Evolutionary conservation across 805 yeast genomes (phyloP), one percentile per base, ranked within the genome.

Genomic region (Schwanniomyces polymorphus): DNA sequence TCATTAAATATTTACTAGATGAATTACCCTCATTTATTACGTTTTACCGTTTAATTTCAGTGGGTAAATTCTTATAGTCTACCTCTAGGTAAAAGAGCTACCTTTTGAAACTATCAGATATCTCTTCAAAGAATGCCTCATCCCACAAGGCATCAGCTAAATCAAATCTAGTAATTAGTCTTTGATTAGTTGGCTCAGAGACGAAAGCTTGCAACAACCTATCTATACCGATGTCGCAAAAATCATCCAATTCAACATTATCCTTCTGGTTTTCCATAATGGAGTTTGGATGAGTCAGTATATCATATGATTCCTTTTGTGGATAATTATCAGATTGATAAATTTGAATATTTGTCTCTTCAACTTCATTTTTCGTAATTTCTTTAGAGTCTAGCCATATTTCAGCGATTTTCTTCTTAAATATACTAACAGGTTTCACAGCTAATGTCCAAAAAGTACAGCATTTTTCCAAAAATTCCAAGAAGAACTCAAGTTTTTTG

Each of bases 81-180:
- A 12, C 3, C 7, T 2, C n/a, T 12, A 28, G 7, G 4, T 12
- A 27, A 11, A 8, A 10, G 29, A 4, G 7, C n/a, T 12, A 28
- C 14, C n/a, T 28, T 28, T 28, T 28, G 16, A 28, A 28, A 11
- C 33, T 14, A 12, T 28, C n/a, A 28, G 33, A 28, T 12, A 28
- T 14, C 27, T 42, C 40, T 43, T 38, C 38, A 21, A 39, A 44
- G 11, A 47, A 21, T 4, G 43, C 43, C 29, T 47, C 50, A 26
- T 47, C 50, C 50, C 50, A 47, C 41, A 47, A 38, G 2, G 48
- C 37, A 44, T 47, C 45, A 6, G 51, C 45, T 26, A 47, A 44
- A 41, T 47, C 44, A 21, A 47, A 38, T 33, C 51, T 41, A 7
- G 45, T 44, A 14, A 44, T 29, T 14, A 47, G 17, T 12, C 42